phyloP scores from a whole-genome alignment of 805 yeast species.

The Starmerella khaoyaiensis region DNA sequence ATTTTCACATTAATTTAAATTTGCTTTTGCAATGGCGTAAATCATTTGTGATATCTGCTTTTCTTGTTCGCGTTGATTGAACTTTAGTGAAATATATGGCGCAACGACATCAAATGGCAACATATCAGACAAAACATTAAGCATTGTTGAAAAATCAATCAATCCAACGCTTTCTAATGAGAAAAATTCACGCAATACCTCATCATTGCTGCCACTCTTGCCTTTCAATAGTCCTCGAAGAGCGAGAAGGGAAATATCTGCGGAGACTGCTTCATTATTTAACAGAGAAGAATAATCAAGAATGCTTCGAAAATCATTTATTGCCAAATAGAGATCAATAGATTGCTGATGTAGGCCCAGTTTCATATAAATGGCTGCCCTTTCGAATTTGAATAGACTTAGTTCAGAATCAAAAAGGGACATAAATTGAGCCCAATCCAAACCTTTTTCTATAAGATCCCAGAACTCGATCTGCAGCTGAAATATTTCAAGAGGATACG shows the following conservation, averaged over 20 bases:
- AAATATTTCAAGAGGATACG: conserved; percentile 13
- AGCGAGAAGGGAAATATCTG: conserved; percentile 7
- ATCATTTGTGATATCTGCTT: background rate
- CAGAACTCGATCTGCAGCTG: conserved; percentile 15
- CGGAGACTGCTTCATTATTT: background rate
- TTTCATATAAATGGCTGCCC: conserved; percentile 25
- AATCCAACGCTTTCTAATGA: background rate
- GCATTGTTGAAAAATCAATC: conserved; percentile 3
- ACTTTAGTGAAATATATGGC: background rate
- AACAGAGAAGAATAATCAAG: conserved; percentile 20
- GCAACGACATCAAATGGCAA: conserved; percentile 10
- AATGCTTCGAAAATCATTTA: conserved; percentile 28
- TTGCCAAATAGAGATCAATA: conserved; percentile 24
- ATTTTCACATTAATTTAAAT: too few species aligned
- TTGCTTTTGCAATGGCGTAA: conserved; percentile 7
- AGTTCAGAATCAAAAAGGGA: conserved; percentile 22
- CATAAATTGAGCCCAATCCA: conserved; percentile 19
- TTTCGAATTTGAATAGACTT: conserved; percentile 24
- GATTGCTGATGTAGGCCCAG: conserved; percentile 27
- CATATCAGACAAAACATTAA: background rate
- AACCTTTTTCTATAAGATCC: conserved; percentile 10
- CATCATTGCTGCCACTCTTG: background rate
- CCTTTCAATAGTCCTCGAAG: conserved; percentile 4
- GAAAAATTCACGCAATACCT: conserved; percentile 9
- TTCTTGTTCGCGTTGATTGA: background rate